Base-by-base conservation (phyloP, 1,139 yeast genomes). In the Arxiozyma bovina region DNA sequence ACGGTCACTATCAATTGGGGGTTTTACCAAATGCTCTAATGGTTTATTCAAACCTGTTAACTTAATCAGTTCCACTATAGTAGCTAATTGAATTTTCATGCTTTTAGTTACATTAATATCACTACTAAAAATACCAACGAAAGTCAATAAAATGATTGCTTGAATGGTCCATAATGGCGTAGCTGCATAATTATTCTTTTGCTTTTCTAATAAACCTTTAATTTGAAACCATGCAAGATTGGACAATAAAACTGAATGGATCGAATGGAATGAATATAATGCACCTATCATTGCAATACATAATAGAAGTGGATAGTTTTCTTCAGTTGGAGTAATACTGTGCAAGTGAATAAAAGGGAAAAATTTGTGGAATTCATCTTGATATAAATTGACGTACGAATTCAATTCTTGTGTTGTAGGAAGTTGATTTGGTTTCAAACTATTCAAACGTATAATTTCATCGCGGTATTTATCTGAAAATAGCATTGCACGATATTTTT, bases 241-340 rank as follows among this genome's bases (percentile, higher is more conserved):
- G 71, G 87, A 89, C 54, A 90, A 74, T 22, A 87, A 75, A 61
- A 85, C 77, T 0, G 96, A 87, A 65, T 87, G 87, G 44, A 83
- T 74, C 27, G 87, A 86, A 67, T 90, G 95, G 70, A 86, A 88
- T 1, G 87, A 81, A 64, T 88, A 88, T 30, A 90, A 74, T 0
- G 97, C 96, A 47, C 98, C 98, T 57, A 90, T 81, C 23, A 96
- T 86, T 1, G 95, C 86, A 81, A 90, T 87, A 15, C 93, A 80
- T 54, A 89, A 73, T n/a, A 89, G 69, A 53, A 90, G 73, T 0
- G 96, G 93, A 56, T 86, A 82, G 66, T 86, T 85, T 20, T 80
- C 82, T 63, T 77, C 71, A 0, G 81, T 77, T 56, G 82, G 81
- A 57, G 77, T 73, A 55, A 87, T 74, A 3, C 90, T 77, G 15